Evolutionary conservation across 1,284 basidiomycete genomes (phyloP), one percentile per base, ranked within the genome.

Genomic region (Thelephora terrestris): DNA sequence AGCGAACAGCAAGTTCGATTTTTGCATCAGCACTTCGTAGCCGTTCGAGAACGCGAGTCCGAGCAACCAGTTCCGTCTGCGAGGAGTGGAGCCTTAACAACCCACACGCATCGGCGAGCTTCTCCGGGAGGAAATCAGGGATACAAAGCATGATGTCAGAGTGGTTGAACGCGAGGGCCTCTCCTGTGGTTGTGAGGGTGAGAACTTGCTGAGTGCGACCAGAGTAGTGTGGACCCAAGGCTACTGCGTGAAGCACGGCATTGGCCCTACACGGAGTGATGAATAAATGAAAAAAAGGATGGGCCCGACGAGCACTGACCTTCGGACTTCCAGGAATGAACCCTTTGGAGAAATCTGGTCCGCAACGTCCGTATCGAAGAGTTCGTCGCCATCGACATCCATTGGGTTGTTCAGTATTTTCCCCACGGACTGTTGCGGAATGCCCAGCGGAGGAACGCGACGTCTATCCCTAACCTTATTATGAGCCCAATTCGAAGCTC

Each of bases 251-350:
- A 7, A 61, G 56, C 3, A 57, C 49, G 4, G 61, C 57, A 35
- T 66, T 58, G 55, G 74, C 75, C 54, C 80, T 84, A 45, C 12
- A 45, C 14, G 21, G 12, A 38, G 50, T 14, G n/a, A 25, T 58
- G 39, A 34, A 47, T 47, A 39, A 12, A 21, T 43, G 10, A 23
- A 24, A 25, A 50, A n/a, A 25, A 4, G 40, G 21, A 21, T 51
- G 3, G 48, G 29, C 32, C 34, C 17, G 38, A 36, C 4, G 3
- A 25, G 10, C 16, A 62, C 72, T 49, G 54, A 79, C 82, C 73
- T 73, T 52, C 81, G 70, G 29, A 79, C 58, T 54, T 85, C 81
- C 24, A 85, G 66, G 47, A 81, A 77, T 16, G 78, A 70, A 0
- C 81, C 82, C 2, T 70, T 69, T 38, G 47, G 45, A 14, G 59